phyloP scores from a whole-genome alignment of 352 stramenopile genomes.

The Phytopythium litorale region DNA sequence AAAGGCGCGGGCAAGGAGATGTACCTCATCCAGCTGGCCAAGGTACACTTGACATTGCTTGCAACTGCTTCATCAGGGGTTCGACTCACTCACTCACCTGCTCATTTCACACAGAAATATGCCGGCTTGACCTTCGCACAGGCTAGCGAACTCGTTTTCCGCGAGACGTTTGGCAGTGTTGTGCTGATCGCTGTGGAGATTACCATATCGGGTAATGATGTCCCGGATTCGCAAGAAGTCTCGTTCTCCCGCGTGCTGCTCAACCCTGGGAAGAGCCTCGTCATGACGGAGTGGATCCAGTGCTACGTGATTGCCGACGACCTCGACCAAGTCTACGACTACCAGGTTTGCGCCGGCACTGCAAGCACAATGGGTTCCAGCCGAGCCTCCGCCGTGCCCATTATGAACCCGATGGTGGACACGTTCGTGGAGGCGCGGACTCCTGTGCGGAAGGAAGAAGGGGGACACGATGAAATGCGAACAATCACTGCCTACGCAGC shows the following conservation, averaged over 20 bases:
- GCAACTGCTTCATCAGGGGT: neutral
- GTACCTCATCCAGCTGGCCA: constrained; percentile 78
- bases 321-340: constrained; percentile 56
- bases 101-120: constrained; percentile 42
- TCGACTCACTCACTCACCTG: neutral
- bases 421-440: constrained; percentile 47
- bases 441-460: constrained; percentile 16
- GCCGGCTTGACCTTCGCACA: constrained; percentile 65
- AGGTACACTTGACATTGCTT: constrained; percentile 18
- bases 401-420: constrained; percentile 47
- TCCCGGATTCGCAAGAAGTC: constrained; percentile 14
- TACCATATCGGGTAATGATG: constrained; percentile 42
- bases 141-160: constrained; percentile 54
- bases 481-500: constrained; percentile 51
- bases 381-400: constrained; percentile 19
- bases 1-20: constrained; percentile 78
- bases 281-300: constrained; percentile 75
- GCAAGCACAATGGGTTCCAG: constrained; percentile 22
- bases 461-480: constrained; percentile 30
- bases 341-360: constrained; percentile 51
- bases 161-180: constrained; percentile 58
- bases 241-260: constrained; percentile 67
- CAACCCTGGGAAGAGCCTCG: constrained; percentile 68
- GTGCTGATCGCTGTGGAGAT: constrained; percentile 82
- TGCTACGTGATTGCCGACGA: constrained; percentile 88